phyloP scores from a whole-genome alignment of 805 yeast species.

The Candida maesae region DNA sequence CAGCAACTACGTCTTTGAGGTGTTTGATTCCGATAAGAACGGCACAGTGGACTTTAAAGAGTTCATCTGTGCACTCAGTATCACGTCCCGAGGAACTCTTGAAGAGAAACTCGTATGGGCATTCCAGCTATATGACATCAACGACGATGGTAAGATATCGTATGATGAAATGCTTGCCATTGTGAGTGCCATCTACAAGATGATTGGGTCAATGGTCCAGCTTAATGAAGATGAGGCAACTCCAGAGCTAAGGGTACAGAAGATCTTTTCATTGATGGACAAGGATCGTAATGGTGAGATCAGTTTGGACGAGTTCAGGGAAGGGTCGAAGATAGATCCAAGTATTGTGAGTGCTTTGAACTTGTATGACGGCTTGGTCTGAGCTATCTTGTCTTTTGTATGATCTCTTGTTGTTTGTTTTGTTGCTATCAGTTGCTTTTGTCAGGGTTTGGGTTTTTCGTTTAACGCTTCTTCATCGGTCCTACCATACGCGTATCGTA shows the following conservation, averaged over 20 bases:
- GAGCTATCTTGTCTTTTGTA: conserved; percentile 4
- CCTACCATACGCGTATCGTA: too few species aligned
- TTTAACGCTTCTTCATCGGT: too few species aligned
- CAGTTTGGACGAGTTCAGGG: conserved; percentile 79
- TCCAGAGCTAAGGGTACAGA: conserved; percentile 81
- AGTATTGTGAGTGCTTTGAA: conserved; percentile 72
- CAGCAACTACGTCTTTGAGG: conserved; percentile 82
- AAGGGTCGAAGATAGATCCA: conserved; percentile 75
- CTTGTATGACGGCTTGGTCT: conserved; percentile 78
- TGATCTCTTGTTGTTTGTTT: neutral
- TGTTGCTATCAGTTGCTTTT: neutral
- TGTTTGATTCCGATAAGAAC: conserved; percentile 76
- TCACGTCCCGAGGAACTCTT: conserved; percentile 79
- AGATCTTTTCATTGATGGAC: conserved; percentile 72
- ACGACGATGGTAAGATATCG: conserved; percentile 70
- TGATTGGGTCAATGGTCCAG: conserved; percentile 94
- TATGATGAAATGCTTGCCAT: conserved; percentile 78
- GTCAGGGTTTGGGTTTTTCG: too few species aligned
- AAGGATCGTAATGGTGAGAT: conserved; percentile 68
- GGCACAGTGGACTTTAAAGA: conserved; percentile 89
- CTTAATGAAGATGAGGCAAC: conserved; percentile 86
- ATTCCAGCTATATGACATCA: conserved; percentile 80
- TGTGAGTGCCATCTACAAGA: conserved; percentile 80
- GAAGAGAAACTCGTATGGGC: conserved; percentile 90
- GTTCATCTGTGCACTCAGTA: conserved; percentile 81